These are phyloP conservation scores for Phialophora macrospora DNA, from an alignment of 2,329 filamentous ascomycete genomes.

Conservation along the genomic window DNA sequence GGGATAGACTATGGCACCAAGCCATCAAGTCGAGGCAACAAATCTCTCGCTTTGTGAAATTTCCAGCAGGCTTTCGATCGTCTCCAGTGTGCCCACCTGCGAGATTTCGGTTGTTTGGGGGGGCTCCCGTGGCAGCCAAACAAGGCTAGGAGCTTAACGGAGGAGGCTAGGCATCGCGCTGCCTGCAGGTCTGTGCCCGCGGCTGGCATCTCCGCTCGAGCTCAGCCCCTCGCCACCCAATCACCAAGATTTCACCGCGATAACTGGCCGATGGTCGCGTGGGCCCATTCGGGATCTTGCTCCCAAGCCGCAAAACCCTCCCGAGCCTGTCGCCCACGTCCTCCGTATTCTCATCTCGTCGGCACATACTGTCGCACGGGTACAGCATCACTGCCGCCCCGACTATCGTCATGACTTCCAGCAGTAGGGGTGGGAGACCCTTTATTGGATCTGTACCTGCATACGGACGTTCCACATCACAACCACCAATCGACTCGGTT, in stretches of 20 bases:
- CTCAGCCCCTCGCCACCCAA: not conserved
- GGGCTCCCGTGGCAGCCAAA: not conserved
- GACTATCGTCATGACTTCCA: not conserved
- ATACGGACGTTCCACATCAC: conserved; percentile 8
- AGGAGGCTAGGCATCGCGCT: not conserved
- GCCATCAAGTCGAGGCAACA: not conserved
- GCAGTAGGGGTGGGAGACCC: not conserved
- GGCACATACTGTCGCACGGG: too few relatives aligned
- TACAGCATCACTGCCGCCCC: not conserved
- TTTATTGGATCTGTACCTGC: conserved; percentile 24
- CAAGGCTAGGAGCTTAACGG: not conserved
- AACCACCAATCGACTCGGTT: not conserved
- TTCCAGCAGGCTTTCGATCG: conserved; percentile 6
- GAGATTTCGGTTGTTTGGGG: conserved; percentile 7
- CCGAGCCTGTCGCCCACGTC: too few relatives aligned
- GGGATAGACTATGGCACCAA: conserved; percentile 2
- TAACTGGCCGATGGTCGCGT: conserved; percentile 1
- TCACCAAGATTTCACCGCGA: not conserved
- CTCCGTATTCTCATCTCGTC: too few relatives aligned
- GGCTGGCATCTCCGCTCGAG: not conserved
- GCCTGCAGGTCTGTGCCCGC: not conserved
- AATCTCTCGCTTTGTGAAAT: not conserved
- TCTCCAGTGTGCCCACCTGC: conserved; percentile 9
- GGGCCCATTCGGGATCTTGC: conserved; percentile 28
- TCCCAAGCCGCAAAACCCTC: not conserved